Conservation (phyloP, 768 basidiomycete species). For the Termitomyces sp. region DNA sequence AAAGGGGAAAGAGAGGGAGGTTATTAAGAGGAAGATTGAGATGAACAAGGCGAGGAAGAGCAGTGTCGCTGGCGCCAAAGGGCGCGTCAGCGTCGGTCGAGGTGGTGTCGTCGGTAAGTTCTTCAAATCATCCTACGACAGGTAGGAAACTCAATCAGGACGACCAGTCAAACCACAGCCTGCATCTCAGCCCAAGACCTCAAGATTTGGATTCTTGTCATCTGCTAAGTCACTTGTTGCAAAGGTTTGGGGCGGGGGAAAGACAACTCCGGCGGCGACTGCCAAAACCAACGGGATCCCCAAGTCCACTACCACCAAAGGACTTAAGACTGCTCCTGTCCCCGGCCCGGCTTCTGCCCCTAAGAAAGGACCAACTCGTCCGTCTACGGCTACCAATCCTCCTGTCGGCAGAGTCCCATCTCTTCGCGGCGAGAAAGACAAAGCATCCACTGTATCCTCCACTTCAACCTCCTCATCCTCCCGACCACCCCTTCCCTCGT, state of each 20-base stretch:
- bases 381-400: constrained; percentile 18
- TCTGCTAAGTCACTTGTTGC: constrained; percentile 69
- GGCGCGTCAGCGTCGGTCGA: constrained; percentile 35
- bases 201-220: constrained; percentile 68
- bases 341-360: constrained; percentile 10
- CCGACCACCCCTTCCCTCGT: constrained; percentile 20
- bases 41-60: constrained; percentile 68
- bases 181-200: constrained; percentile 31
- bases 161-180: constrained; percentile 34
- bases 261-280: constrained; percentile 15
- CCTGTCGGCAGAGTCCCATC: constrained; percentile 14
- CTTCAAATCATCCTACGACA: background rate
- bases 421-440: constrained; percentile 14
- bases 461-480: constrained; percentile 13
- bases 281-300: background rate
- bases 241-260: constrained; percentile 69
- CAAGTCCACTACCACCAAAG: background rate
- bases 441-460: constrained; percentile 15
- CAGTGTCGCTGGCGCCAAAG: constrained; percentile 42
- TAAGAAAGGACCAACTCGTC: constrained; percentile 16
- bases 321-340: constrained; percentile 19
- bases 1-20: constrained; percentile 50
- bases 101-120: constrained; percentile 39
- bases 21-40: constrained; percentile 62
- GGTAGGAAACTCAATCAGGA: background rate